These are phyloP conservation scores for Cladobotryum protrusum DNA, from an alignment of 2,329 filamentous ascomycete species.

Conservation along the genomic window DNA sequence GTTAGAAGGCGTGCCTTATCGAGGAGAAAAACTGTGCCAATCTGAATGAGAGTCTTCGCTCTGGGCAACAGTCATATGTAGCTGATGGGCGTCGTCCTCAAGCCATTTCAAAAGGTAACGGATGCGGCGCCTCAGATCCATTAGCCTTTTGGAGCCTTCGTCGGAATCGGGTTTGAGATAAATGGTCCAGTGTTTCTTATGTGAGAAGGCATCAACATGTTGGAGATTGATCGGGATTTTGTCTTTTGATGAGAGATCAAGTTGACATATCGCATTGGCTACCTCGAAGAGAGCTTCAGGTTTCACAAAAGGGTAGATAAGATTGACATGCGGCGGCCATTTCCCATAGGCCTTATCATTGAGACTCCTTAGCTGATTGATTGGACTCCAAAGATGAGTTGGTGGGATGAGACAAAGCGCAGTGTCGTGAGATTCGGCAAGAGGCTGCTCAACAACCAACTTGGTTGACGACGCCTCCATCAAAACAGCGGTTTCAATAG, in stretches of 20 bases:
- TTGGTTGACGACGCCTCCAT: neutral
- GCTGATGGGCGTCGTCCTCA: conserved; percentile 23
- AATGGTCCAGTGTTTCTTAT: conserved; percentile 45
- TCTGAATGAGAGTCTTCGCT: conserved; percentile 39
- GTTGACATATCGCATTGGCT: conserved; percentile 22
- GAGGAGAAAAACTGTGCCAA: conserved; percentile 44
- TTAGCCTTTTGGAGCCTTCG: conserved; percentile 18
- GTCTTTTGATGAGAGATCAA: conserved; percentile 10
- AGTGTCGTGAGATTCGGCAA: conserved; percentile 40
- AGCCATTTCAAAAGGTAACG: conserved; percentile 30
- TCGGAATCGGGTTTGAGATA: conserved; percentile 30
- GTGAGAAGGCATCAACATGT: conserved; percentile 40
- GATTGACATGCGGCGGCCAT: conserved; percentile 63
- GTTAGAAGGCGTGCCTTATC: conserved; percentile 47
- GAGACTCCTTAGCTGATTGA: conserved; percentile 51
- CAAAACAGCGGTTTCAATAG: no score
- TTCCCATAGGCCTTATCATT: conserved; percentile 56
- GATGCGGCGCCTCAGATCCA: conserved; percentile 28
- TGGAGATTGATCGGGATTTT: conserved; percentile 29
- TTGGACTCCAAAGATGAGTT: conserved; percentile 35
- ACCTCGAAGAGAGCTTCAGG: conserved; percentile 40
- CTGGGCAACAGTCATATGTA: conserved; percentile 57
- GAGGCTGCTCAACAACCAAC: neutral
- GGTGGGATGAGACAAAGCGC: conserved; percentile 57
- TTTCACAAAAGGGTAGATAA: conserved; percentile 59